Percentiles rank a stretch among this genome's conserved stretches.
phyloP scores from a whole-genome alignment of 805 yeast genomes.

The Spathaspora passalidarum region DNA sequence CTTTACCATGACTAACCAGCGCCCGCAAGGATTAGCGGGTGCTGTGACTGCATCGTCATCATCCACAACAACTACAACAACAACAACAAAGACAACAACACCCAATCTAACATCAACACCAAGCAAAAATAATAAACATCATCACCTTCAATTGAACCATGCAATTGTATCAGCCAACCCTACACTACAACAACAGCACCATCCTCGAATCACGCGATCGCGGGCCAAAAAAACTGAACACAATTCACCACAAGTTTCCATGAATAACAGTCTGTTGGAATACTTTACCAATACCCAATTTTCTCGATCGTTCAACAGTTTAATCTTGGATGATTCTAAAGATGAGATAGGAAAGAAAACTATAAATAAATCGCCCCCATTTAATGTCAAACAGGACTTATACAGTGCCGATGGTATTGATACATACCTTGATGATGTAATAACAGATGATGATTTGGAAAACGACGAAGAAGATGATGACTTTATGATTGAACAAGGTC shows the following conservation, averaged over 20 bases:
- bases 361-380: constrained; percentile 41
- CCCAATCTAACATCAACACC: not conserved
- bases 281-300: constrained; percentile 38
- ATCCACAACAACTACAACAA: not conserved
- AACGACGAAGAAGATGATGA: constrained; percentile 8
- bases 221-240: not conserved
- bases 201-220: not conserved
- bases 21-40: not conserved
- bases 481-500: constrained; percentile 9
- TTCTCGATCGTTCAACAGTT: constrained; percentile 40
- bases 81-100: not conserved
- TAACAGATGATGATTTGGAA: constrained; percentile 13
- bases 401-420: constrained; percentile 20
- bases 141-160: not conserved
- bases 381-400: constrained; percentile 33
- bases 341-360: constrained; percentile 13
- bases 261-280: constrained; percentile 16
- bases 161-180: not conserved
- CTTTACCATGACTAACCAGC: not conserved
- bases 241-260: constrained; percentile 1
- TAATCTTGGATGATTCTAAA: constrained; percentile 33
- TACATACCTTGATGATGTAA: constrained; percentile 14
- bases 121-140: not conserved
- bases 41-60: constrained; percentile 1
- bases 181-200: not conserved